Conservation (phyloP, 345 rosid species). For the Arabis hirsuta region DNA sequence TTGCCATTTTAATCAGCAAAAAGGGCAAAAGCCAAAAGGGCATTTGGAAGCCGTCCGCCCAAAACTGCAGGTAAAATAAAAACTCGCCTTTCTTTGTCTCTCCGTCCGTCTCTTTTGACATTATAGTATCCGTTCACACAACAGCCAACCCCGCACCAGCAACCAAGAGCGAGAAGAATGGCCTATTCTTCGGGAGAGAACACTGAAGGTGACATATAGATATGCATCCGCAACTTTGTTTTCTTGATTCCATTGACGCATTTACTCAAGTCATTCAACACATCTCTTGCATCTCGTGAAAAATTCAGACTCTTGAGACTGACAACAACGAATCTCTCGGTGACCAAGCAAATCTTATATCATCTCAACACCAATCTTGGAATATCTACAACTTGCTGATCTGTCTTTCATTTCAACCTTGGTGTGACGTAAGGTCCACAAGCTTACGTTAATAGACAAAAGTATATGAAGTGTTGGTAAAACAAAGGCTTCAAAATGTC, state of each 20-base stretch:
- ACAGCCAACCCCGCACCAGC: too few species aligned
- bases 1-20: slow-evolving; percentile 54
- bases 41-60: slow-evolving; percentile 88
- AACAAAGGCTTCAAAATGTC: background rate
- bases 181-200: too few species aligned
- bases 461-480: slow-evolving; percentile 2
- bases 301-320: too few species aligned
- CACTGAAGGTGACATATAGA: too few species aligned
- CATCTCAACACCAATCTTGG: slow-evolving; percentile 10
- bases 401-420: background rate
- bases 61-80: slow-evolving; percentile 65
- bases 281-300: too few species aligned
- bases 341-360: background rate
- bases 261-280: too few species aligned
- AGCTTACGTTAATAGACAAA: background rate
- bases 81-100: background rate
- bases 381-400: slow-evolving; percentile 10
- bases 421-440: background rate
- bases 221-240: too few species aligned
- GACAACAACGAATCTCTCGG: slow-evolving; percentile 7
- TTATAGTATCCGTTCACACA: too few species aligned
- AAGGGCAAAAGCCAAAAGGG: slow-evolving; percentile 80
- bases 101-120: too few species aligned
- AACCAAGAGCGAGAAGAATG: too few species aligned
- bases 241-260: too few species aligned